Percentiles rank a stretch among this genome's conserved stretches.
phyloP scores from a whole-genome alignment of 2,329 filamentous ascomycete genomes.

The Colletotrichum euphorbiae region DNA sequence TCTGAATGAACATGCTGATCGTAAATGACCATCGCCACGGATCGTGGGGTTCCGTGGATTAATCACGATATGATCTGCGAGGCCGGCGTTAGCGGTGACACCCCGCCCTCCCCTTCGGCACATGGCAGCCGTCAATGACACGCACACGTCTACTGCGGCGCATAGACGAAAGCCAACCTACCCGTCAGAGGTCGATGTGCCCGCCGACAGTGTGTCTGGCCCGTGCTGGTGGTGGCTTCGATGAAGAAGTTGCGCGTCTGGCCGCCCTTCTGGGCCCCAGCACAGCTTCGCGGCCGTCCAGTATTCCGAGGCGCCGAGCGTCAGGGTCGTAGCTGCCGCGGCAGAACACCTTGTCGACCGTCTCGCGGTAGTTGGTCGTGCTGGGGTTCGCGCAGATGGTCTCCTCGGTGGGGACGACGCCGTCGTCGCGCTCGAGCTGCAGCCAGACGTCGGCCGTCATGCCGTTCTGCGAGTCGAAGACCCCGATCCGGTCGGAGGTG shows the following conservation, averaged over 20 bases:
- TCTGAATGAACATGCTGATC: not conserved
- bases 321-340: conserved; percentile 59
- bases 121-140: conserved; percentile 4
- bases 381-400: conserved; percentile 69
- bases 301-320: conserved; percentile 59
- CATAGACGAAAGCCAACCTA: conserved; percentile 62
- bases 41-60: not conserved
- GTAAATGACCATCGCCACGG: not conserved
- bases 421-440: conserved; percentile 59
- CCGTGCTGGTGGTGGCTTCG: conserved; percentile 62
- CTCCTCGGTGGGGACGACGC: conserved; percentile 58
- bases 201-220: conserved; percentile 56
- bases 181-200: conserved; percentile 61
- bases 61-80: conserved; percentile 8
- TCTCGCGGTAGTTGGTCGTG: conserved; percentile 67
- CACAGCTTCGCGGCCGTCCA: conserved; percentile 63
- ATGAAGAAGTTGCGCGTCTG: conserved; percentile 68
- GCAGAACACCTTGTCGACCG: conserved; percentile 75
- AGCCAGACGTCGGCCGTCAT: conserved; percentile 72
- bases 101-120: not conserved
- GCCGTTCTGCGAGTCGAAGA: conserved; percentile 63
- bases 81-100: not conserved
- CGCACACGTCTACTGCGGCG: conserved; percentile 39
- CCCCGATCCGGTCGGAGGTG: conserved; percentile 61
- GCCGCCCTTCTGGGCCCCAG: conserved; percentile 56